Evolutionary conservation across 441 rosid genomes (phyloP).

Genomic region (Populus tomentosa): DNA sequence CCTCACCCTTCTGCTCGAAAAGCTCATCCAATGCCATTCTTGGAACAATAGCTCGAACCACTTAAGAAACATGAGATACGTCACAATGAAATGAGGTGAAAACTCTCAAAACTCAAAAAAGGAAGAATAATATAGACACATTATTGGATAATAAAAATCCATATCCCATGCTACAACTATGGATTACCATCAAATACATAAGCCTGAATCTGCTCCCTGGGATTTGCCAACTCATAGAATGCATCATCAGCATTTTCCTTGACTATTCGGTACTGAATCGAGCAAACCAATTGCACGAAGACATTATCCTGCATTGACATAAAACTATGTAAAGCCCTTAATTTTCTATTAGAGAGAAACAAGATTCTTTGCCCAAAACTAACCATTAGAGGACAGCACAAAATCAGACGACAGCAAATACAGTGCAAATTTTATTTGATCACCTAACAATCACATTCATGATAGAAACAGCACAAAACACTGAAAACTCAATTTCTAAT

Average conservation of each 20-base stretch:
- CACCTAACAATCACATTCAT: not conserved
- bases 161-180: not conserved
- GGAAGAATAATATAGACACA: not conserved
- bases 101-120: not conserved
- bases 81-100: not conserved
- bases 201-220: conserved; percentile 92
- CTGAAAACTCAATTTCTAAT: not conserved
- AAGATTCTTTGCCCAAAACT: not conserved
- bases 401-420: not conserved
- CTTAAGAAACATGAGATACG: conserved; percentile 31
- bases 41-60: conserved; percentile 93
- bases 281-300: conserved; percentile 88
- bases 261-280: conserved; percentile 84
- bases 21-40: conserved; percentile 86
- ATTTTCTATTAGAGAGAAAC: not conserved
- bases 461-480: no score
- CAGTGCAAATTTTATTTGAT: not conserved
- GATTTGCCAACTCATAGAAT: conserved; percentile 88
- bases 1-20: conserved; percentile 96
- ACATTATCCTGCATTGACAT: conserved; percentile 71
- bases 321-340: not conserved
- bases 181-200: conserved; percentile 89
- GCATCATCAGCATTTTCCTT: conserved; percentile 89
- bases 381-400: not conserved
- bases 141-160: not conserved